Percentiles rank a stretch among this genome's conserved stretches.
Evolutionary conservation across 2,329 filamentous ascomycete species (phyloP).

Genomic region (Chaetomium strumarium): DNA sequence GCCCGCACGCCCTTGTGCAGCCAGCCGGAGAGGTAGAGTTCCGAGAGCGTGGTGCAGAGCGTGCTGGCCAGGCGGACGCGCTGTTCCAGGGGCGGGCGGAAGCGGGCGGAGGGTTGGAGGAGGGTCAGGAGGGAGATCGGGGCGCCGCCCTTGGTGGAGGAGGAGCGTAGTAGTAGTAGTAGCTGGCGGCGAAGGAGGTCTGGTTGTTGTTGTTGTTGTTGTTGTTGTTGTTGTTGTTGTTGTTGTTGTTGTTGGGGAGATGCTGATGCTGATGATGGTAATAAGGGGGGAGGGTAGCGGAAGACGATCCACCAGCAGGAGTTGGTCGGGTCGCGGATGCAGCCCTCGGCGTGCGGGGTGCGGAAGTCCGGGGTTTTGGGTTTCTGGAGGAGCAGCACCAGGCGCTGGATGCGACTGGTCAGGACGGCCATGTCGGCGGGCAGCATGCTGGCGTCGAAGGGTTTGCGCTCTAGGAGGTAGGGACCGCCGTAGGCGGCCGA

Average conservation of each 20-base stretch:
- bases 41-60: constrained; percentile 7
- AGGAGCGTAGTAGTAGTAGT: no score
- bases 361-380: constrained; percentile 11
- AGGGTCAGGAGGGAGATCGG: constrained; percentile 13
- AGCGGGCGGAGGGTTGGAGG: constrained; percentile 3
- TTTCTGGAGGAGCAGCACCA: constrained; percentile 14
- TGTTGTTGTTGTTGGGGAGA: no score
- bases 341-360: constrained; percentile 12
- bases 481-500: no score
- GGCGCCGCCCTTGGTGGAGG: not conserved
- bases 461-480: constrained; percentile 16
- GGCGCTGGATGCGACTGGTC: constrained; percentile 12
- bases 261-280: no score
- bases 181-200: not conserved
- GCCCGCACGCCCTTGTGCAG: constrained; percentile 11
- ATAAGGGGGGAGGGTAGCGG: no score
- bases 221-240: no score
- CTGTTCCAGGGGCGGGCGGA: constrained; percentile 15
- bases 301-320: constrained; percentile 19
- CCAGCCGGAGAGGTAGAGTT: constrained; percentile 14
- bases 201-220: no score
- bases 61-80: constrained; percentile 13
- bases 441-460: constrained; percentile 9
- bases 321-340: constrained; percentile 11
- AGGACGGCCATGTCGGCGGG: constrained; percentile 9